These are phyloP conservation scores for Suillus alpinus DNA, from an alignment of 768 basidiomycete genomes.

Conservation along the genomic window DNA sequence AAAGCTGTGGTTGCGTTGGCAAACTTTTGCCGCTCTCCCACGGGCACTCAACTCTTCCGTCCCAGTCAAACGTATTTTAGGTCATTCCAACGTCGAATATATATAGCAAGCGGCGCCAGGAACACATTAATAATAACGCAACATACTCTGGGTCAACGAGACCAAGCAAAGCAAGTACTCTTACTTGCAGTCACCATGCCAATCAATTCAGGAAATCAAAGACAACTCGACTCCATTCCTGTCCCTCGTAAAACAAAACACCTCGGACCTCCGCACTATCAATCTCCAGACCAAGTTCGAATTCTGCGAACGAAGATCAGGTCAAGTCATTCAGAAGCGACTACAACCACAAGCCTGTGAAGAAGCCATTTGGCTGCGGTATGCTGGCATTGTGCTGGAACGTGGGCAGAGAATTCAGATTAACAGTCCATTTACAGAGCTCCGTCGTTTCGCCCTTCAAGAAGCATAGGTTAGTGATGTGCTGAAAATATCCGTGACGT, in stretches of 20 bases:
- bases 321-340: not conserved
- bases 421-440: conserved; percentile 86
- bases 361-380: conserved; percentile 64
- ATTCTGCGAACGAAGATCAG: conserved; percentile 45
- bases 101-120: conserved; percentile 3
- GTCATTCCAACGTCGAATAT: not conserved
- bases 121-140: conserved; percentile 2
- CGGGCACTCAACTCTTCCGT: conserved; percentile 2
- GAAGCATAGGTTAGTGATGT: conserved; percentile 21
- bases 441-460: conserved; percentile 63
- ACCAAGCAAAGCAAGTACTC: not conserved
- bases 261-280: conserved; percentile 88
- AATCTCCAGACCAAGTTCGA: conserved; percentile 79
- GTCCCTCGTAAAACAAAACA: conserved; percentile 67
- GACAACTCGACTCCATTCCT: conserved; percentile 78
- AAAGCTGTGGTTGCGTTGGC: not conserved
- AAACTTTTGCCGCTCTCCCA: conserved; percentile 8
- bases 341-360: conserved; percentile 54
- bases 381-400: conserved; percentile 70
- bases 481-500: conserved; percentile 12
- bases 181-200: not conserved
- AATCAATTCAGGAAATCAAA: conserved; percentile 49
- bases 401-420: conserved; percentile 72
- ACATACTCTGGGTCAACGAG: not conserved
- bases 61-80: conserved; percentile 2